Evolutionary conservation across 2,329 filamentous ascomycete species (phyloP), one percentile per base, ranked within the genome.

Genomic region (Fusarium proliferatum): DNA sequence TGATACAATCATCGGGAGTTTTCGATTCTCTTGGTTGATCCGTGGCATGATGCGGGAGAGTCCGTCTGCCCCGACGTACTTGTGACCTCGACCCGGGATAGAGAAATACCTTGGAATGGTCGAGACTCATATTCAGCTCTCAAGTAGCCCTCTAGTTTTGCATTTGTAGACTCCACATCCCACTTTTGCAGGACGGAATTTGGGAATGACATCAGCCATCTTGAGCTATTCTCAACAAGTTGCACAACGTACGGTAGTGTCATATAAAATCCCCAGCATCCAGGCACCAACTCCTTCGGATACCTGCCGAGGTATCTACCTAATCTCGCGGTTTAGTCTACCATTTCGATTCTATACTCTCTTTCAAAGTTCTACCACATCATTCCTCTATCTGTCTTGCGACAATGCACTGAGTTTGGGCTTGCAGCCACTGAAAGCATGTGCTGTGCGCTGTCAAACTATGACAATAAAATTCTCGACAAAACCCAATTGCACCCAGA

Each of bases 161-260:
- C 52, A 58, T 33, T 45, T 15, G 26, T 38, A 39, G 38, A 42
- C 67, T 41, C 62, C 51, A 59, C 69, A 60, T 72, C 61, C 74
- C 60, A 67, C 71, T 76, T 73, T 71, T 67, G 60, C 61, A 62
- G 39, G 64, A 51, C 55, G 62, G 60, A 60, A 63, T 48, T 72
- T 70, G 23, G 49, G 57, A 76, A 77, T 78, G 76, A 78, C 76
- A 77, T 78, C 76, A 77, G 76, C 74, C 71, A 72, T 65, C 53
- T 61, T 71, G 59, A 74, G 46, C 60, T 73, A 61, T 61, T 65
- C 69, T 48, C 67, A 76, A 70, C 65, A 73, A 70, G 67, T 73
- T 68, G 64, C 53, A 61, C 69, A 74, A 66, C 61, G 41, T 19
- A 51, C 19, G 48, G 46, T 67, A 53, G 61, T 65, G 63, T 51